phyloP scores from a whole-genome alignment of 2,329 filamentous ascomycete species.

The Xylariaceae sp. region DNA sequence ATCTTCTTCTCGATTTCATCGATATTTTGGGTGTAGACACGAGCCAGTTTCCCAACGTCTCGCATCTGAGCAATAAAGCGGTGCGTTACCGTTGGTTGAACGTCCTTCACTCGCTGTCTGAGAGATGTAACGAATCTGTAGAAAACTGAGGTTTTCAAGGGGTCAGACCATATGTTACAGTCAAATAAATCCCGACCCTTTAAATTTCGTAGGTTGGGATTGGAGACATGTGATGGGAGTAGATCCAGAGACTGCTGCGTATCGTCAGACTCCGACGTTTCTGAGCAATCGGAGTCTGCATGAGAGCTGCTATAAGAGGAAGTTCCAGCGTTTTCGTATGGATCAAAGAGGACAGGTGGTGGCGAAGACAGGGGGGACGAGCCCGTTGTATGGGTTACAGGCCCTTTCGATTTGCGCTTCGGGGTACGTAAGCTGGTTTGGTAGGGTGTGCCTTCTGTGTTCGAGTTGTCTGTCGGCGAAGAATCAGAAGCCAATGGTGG shows the following conservation, averaged over 20 bases:
- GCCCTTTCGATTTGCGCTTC: slow-evolving; percentile 23
- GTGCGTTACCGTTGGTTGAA: slow-evolving; percentile 60
- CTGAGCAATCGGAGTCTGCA: slow-evolving; percentile 31
- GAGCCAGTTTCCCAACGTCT: slow-evolving; percentile 61
- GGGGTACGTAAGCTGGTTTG: slow-evolving; percentile 17
- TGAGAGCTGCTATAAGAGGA: slow-evolving; percentile 37
- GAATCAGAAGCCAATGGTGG: slow-evolving; percentile 23
- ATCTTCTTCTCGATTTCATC: slow-evolving; percentile 68
- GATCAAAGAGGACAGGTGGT: slow-evolving; percentile 48
- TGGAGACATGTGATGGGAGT: slow-evolving; percentile 37
- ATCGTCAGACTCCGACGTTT: slow-evolving; percentile 42
- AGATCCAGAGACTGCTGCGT: slow-evolving; percentile 38
- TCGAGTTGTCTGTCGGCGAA: slow-evolving; percentile 27
- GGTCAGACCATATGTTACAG: slow-evolving; percentile 63
- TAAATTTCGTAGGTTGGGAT: slow-evolving; percentile 49
- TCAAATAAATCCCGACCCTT: slow-evolving; percentile 69
- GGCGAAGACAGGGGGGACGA: slow-evolving; percentile 56
- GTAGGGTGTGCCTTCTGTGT: background rate
- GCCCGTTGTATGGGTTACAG: slow-evolving; percentile 28
- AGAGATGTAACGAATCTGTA: slow-evolving; percentile 67
- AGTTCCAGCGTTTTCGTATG: slow-evolving; percentile 36
- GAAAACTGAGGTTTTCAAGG: slow-evolving; percentile 62
- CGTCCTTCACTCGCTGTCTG: slow-evolving; percentile 57
- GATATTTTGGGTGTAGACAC: slow-evolving; percentile 72
- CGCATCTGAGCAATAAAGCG: slow-evolving; percentile 62